Base-by-base conservation (phyloP, 805 yeast species). In the Naumovozyma baii region DNA sequence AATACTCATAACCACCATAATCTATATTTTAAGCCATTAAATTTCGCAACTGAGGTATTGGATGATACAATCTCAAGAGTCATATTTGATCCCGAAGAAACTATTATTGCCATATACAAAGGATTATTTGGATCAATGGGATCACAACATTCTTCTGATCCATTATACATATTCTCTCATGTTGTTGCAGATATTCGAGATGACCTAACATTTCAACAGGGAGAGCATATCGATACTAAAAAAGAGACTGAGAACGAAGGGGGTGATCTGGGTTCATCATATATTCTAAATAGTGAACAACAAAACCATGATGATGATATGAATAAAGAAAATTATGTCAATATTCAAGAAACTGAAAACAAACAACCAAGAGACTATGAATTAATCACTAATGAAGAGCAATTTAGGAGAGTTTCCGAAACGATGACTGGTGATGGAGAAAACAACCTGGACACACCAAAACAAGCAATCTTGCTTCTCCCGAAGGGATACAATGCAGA, bases 71-170 rank as follows among this genome's bases (percentile, higher is more conserved):
- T 32, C 1, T 39, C 32, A 34, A 44, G 41, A 34, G 43, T 55
- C 2, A 36, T 49, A 9, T 53, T 59, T 31, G 49, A 48, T 25
- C 61, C 63, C 3, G 62, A 59, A 38, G 57, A 55, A 41, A 39
- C 50, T 17, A 46, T 55, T 2, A 41, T 46, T 15, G 51, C 48
- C 34, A 47, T 59, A 22, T 55, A 54, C 39, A 45, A 34, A 15
- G 50, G 42, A 18, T 33, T 59, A 19, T 59, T 48, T 39, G 59
- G 59, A 2, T 43, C 51, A 7, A 31, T 51, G 29, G 52, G 54
- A 8, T 38, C 48, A 22, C 61, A 56, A 39, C 36, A 40, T 18
- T 46, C 57, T 3, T 39, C 52, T 5, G 55, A 57, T 25, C 51
- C 63, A 2, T 34, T 59, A 33, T 34, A 50, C 2, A 43, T 59